Evolutionary conservation across 495 filamentous ascomycete species (phyloP), one percentile per base, ranked within the genome.

Genomic region (Penicillium diatomitis): DNA sequence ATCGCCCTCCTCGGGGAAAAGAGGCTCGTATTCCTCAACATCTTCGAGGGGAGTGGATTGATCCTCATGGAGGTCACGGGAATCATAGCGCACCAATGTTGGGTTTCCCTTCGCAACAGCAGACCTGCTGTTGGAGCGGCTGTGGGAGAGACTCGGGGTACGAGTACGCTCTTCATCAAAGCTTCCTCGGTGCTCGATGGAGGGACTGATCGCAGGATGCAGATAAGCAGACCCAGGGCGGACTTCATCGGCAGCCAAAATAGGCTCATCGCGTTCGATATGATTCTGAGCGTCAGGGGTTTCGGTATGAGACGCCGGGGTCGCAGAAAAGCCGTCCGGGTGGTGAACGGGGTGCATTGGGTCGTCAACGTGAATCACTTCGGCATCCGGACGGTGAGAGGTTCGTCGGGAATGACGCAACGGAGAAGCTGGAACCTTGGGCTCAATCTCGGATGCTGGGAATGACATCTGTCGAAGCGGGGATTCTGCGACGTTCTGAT

Each of bases 1-100:
- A 44, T 44, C 41, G 9, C 65, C 64, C 27, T 91, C 87, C 31
- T 97, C 91, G 3, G 86, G 85, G 64, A 99, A 97, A 20, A 99
- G 66, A 2, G 92, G 94, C 62, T 96, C 92, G 60, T 96, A 96
- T 61, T 96, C 91, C 48, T 94, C 86, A 0, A 94, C 85, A 57
- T 95, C 83, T 61, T 96, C 88, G 6, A 97, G 70, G 9, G 89
- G 87, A 0, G 86, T 88, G 34, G 72, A 74, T 57, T 65, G 62
- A 32, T 74, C 71, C 37, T 84, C 76, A 36, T 67, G 63, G 31
- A 79, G 70, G 4, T 77, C 74, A 33, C 74, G 74, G 27, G 77
- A 77, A 30, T 66, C 66, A 44, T 68, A 77, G 44, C 78, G 70
- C 33, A 73, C 63, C 11, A 81, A 62, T 40, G 61, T 57, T 9